These are phyloP conservation scores for Mortierella sp. DNA, from an alignment of 371 early-diverging fungal genomes.

Conservation along the genomic window DNA sequence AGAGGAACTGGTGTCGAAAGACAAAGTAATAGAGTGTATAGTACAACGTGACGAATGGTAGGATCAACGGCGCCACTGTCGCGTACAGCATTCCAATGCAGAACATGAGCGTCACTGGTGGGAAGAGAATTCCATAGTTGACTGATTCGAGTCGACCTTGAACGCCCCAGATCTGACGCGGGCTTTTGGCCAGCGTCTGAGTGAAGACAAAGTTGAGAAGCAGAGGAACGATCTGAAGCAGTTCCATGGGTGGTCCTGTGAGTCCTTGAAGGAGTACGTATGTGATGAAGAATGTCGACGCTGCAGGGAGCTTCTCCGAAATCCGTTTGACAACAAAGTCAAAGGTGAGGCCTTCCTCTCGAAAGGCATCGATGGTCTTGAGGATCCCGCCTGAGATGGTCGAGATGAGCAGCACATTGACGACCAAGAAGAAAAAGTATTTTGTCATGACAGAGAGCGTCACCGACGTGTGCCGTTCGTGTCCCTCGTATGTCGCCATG, in stretches of 20 bases:
- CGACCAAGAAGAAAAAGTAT: slow-evolving; percentile 84
- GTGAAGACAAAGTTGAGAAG: slow-evolving; percentile 72
- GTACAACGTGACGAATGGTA: slow-evolving; percentile 80
- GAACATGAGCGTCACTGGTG: slow-evolving; percentile 56
- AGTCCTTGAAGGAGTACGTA: slow-evolving; percentile 82
- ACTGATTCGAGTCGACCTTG: slow-evolving; percentile 59
- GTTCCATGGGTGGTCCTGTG: slow-evolving; percentile 71
- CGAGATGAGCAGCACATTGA: slow-evolving; percentile 85
- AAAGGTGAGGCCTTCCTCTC: slow-evolving; percentile 57
- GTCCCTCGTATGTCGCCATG: slow-evolving; percentile 77
- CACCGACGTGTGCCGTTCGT: slow-evolving; percentile 69
- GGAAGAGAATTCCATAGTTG: slow-evolving; percentile 65
- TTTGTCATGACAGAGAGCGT: slow-evolving; percentile 67
- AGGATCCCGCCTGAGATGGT: slow-evolving; percentile 77
- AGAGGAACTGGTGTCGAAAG: slow-evolving; percentile 84
- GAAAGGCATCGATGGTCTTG: slow-evolving; percentile 57
- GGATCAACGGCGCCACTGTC: slow-evolving; percentile 83
- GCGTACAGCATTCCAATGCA: slow-evolving; percentile 77
- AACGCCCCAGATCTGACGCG: slow-evolving; percentile 73
- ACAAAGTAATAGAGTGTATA: slow-evolving; percentile 80
- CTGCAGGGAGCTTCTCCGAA: slow-evolving; percentile 71
- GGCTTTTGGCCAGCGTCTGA: slow-evolving; percentile 74
- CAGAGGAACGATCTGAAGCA: slow-evolving; percentile 76
- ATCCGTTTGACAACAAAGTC: slow-evolving; percentile 60
- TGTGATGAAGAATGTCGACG: slow-evolving; percentile 84